Base-by-base conservation (phyloP, 139 green algal species). In the Coccomyxa sp. region DNA sequence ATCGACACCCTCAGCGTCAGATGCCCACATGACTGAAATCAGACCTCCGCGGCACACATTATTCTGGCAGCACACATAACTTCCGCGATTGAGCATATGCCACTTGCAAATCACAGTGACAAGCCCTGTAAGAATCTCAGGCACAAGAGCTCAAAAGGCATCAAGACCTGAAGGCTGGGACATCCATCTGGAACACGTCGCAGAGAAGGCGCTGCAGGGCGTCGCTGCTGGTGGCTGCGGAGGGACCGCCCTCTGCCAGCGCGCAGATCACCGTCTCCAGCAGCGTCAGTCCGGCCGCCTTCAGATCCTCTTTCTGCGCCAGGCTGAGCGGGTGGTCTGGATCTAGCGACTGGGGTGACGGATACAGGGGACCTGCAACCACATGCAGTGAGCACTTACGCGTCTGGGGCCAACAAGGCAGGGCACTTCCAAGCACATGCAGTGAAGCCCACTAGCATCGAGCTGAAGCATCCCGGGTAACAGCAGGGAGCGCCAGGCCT, bases 251-350 rank as follows among this genome's bases (percentile, higher is more conserved):
- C 14, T 55, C 68, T 1, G 70, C 69, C 16, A 84, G 55, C 0
- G 75, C 54, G 33, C 44, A 68, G 54, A 84, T 80, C 14, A 84
- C 31, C 1, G 71, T 54, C 75, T 84, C 68, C 70, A 73, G 50
- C 7, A 80, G 36, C n/a, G 68, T 54, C 0, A 69, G 16, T 1
- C 70, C 75, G 10, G 75, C 35, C 3, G 79, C 74, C 12, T 73
- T 34, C 36, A 80, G 74, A 50, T 83, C 79, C 44, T 83, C 79
- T 29, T 64, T 35, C 81, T 86, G 80, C 33, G 72, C 79, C 27
- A 87, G 55, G 27, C 70, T 74, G 35, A 89, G 76, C 34, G 85
- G 85, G n/a, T 83, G 78, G 55, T 87, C 84, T 16, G 80, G 76
- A 24, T 50, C 74, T 9, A 85, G 39, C 35, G 76, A 40, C 16